phyloP scores from a whole-genome alignment of 169 alveolate species.

The Cryptosporidium tyzzeri region DNA sequence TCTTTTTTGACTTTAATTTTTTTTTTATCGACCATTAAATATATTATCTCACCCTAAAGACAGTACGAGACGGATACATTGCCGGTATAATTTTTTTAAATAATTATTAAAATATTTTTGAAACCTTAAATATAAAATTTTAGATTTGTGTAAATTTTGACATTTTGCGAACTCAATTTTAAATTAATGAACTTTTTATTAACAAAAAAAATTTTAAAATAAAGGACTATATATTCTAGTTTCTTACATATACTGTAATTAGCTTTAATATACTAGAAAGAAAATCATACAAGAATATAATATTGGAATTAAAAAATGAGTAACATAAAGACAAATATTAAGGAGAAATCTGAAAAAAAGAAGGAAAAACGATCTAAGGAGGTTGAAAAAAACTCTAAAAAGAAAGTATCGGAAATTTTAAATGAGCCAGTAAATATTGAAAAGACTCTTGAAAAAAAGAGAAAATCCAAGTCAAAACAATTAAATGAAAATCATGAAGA shows the following conservation, averaged over 20 bases:
- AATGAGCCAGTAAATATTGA: not conserved
- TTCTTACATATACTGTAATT: not conserved
- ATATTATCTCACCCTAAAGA: slow-evolving; percentile 40
- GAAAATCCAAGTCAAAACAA: not conserved
- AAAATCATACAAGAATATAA: not conserved
- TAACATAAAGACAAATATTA: not conserved
- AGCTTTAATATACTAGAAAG: not conserved
- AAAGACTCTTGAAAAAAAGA: not conserved
- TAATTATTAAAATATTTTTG: not conserved
- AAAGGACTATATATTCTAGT: not conserved
- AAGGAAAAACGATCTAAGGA: not conserved
- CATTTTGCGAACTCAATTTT: not conserved
- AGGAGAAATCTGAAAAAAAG: not conserved
- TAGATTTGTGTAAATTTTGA: not conserved
- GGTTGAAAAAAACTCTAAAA: not conserved
- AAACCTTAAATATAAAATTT: not conserved
- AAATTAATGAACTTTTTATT: not conserved
- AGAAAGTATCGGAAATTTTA: not conserved
- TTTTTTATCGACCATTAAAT: not conserved
- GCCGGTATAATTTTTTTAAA: slow-evolving; percentile 35
- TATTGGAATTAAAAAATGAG: not conserved
- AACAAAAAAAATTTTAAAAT: not conserved
- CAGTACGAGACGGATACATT: slow-evolving; percentile 61
- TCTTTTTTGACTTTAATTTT: slow-evolving; percentile 2
- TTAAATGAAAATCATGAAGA: not conserved